Conservation (phyloP, 805 yeast species). For the Lipomyces yamanashiensis region DNA sequence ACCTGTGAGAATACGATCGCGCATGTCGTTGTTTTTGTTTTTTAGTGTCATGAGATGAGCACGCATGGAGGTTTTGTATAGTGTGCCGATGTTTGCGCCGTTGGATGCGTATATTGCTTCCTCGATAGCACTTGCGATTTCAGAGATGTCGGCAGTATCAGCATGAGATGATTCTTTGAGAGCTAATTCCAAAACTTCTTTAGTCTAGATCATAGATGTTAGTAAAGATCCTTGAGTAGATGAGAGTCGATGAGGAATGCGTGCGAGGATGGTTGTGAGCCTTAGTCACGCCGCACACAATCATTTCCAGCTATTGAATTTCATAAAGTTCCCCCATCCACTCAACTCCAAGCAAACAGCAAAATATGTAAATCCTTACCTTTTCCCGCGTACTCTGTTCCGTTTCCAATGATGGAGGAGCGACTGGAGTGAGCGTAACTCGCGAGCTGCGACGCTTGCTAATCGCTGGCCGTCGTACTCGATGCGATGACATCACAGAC, state of each 20-base stretch:
- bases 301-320: not conserved
- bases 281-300: not conserved
- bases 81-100: conserved; percentile 25
- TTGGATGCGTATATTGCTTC: conserved; percentile 16
- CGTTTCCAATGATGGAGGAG: not conserved
- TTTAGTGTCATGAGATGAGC: conserved; percentile 41
- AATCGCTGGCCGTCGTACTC: conserved; percentile 8
- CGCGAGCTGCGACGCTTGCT: conserved; percentile 22
- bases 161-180: conserved; percentile 6
- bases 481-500: conserved; percentile 13
- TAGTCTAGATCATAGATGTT: not conserved
- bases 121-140: conserved; percentile 16
- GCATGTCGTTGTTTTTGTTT: conserved; percentile 39
- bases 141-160: conserved; percentile 1
- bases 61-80: conserved; percentile 38
- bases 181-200: not conserved
- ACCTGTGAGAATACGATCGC: conserved; percentile 39
- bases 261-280: not conserved
- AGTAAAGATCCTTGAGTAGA: not conserved
- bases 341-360: not conserved
- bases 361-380: conserved; percentile 10
- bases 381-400: conserved; percentile 17
- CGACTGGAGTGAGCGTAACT: not conserved
- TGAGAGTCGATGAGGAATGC: not conserved
- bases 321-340: too few relatives aligned